Evolutionary conservation across 2,329 filamentous ascomycete species (phyloP), one percentile per base, ranked within the genome.

Genomic region (Aspergillus awamori): DNA sequence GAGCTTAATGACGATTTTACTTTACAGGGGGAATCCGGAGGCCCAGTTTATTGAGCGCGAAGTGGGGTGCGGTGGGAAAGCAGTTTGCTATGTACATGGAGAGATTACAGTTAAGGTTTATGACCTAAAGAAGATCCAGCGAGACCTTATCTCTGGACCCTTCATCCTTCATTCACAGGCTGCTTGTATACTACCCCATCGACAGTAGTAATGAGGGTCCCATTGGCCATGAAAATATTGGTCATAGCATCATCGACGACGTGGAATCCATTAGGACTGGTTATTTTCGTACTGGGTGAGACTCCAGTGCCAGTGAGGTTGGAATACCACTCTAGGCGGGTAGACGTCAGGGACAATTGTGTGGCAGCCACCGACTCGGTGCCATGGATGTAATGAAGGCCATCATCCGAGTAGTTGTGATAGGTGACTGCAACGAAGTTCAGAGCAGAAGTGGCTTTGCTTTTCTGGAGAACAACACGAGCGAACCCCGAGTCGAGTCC

Each of bases 191-290:
- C 63, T 1, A 69, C 63, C 0, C 76, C 78, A 59, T 79, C 72
- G 30, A 80, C 58, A 0, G 67, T 75, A 1, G 77, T 81, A 2
- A 67, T 74, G 57, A 81, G 56, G 0, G 74, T 78, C 1, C 80
- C 80, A 60, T 76, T 80, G 0, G 79, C 77, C 7, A 77, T 61
- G 63, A 81, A 80, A 0, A 77, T 70, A 43, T 81, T 81, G 4
- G 59, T 65, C 64, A 77, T 54, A 2, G 69, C 72, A 69, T 81
- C 74, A 20, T 55, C 53, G 80, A 79, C 1, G 62, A 59, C 20
- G 81, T 79, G 76, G 55, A 81, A 79, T 1, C 79, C 78, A 1
- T 66, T 71, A 0, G 70, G 64, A 5, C 76, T 70, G 0, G 80
- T 81, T 54, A 70, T 74, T 67, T 81, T 82, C 1, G 69, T 77